Evolutionary conservation across 345 rosid species (phyloP).

Genomic region (Crucihimalaya himalaica): DNA sequence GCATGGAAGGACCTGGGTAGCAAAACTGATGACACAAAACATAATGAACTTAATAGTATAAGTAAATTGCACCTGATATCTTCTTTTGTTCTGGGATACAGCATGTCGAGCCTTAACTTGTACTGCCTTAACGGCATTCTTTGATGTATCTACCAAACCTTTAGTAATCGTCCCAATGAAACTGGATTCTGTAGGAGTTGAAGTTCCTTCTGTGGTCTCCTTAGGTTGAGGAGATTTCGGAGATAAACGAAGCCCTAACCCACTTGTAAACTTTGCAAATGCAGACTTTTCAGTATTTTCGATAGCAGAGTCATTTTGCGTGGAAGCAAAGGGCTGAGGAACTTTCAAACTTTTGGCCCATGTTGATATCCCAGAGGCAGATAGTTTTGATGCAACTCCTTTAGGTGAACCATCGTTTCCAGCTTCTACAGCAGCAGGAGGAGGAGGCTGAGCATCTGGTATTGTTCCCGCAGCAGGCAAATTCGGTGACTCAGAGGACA

Average conservation of each 20-base stretch:
- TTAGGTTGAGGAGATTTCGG: conserved; percentile 65
- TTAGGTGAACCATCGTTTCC: conserved; percentile 44
- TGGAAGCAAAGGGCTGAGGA: conserved; percentile 60
- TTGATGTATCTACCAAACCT: conserved; percentile 80
- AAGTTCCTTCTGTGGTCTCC: conserved; percentile 53
- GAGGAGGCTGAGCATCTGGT: conserved; percentile 44
- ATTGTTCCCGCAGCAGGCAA: conserved; percentile 46
- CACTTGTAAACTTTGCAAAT: conserved; percentile 77
- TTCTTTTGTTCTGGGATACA: conserved; percentile 84
- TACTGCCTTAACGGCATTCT: conserved; percentile 88
- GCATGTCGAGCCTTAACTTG: conserved; percentile 92
- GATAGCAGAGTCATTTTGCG: conserved; percentile 49
- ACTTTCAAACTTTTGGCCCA: conserved; percentile 80
- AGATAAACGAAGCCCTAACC: conserved; percentile 65
- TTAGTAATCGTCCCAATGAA: conserved; percentile 71
- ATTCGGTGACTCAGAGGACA: conserved; percentile 51
- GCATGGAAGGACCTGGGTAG: conserved; percentile 3
- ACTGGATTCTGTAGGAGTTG: conserved; percentile 55
- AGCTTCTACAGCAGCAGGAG: conserved; percentile 43
- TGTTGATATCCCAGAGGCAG: conserved; percentile 60
- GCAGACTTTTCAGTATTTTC: conserved; percentile 61
- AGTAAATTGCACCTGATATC: conserved; percentile 64
- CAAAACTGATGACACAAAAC: background rate
- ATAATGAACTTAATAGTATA: background rate
- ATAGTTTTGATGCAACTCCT: conserved; percentile 60